Evolutionary conservation across 1,284 basidiomycete genomes (phyloP).

Genomic region (Cryptococcus neoformans): DNA sequence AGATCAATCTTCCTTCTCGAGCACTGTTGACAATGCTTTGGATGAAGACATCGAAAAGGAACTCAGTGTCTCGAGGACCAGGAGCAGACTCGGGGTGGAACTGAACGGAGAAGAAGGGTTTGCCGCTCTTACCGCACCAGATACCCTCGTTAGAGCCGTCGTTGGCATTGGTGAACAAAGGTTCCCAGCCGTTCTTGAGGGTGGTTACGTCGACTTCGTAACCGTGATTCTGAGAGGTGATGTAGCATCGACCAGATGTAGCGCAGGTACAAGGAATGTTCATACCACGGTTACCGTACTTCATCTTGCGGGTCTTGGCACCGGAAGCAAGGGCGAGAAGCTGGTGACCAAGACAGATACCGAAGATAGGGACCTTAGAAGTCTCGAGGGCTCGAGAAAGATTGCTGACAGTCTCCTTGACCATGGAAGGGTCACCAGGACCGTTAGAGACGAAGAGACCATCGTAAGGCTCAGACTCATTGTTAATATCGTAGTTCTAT

Average conservation of each 20-base stretch:
- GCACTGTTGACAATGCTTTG: conserved; percentile 77
- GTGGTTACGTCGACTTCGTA: conserved; percentile 86
- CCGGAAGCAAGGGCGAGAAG: conserved; percentile 93
- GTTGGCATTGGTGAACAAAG: conserved; percentile 95
- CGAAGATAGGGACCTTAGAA: conserved; percentile 85
- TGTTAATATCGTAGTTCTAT: conserved; percentile 78
- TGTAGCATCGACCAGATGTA: conserved; percentile 94
- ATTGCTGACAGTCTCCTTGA: conserved; percentile 68
- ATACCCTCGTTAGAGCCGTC: conserved; percentile 98
- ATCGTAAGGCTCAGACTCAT: conserved; percentile 77
- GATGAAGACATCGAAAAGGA: conserved; percentile 97
- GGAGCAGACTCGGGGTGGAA: conserved; percentile 99
- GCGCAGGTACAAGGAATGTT: conserved; percentile 98
- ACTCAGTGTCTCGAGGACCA: conserved; percentile 98
- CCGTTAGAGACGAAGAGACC: conserved; percentile 98
- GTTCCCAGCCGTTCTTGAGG: conserved; percentile 83
- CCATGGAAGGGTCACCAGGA: conserved; percentile 92
- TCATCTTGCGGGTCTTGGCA: conserved; percentile 95
- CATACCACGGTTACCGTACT: conserved; percentile 98
- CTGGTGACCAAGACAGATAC: conserved; percentile 99
- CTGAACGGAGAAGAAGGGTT: conserved; percentile 97
- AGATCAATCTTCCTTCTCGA: conserved; percentile 62
- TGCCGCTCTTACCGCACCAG: conserved; percentile 72
- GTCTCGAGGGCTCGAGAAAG: conserved; percentile 70
- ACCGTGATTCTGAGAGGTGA: conserved; percentile 99